A percentile compares a stretch with the other conserved stretches of the same genome.
phyloP scores from a whole-genome alignment of 768 basidiomycete genomes.

The Aureoboletus auriporus region DNA sequence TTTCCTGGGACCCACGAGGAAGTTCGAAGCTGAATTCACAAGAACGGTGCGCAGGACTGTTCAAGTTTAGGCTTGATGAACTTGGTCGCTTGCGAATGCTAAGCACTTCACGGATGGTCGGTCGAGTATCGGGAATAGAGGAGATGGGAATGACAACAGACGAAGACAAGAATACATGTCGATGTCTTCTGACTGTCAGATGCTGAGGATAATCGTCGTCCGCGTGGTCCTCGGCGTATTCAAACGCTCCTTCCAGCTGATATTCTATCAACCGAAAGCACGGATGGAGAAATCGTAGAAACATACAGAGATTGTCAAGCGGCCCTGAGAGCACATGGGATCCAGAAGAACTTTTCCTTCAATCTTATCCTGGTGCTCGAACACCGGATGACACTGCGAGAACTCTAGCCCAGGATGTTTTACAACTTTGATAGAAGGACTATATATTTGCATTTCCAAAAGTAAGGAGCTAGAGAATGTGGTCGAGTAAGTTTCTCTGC shows the following conservation, averaged over 20 bases:
- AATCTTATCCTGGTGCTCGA: slow-evolving; percentile 56
- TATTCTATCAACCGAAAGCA: slow-evolving; percentile 3
- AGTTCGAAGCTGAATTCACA: slow-evolving; percentile 54
- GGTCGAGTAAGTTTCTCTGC: slow-evolving; percentile 2
- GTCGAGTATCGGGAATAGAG: slow-evolving; percentile 17
- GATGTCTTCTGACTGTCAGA: slow-evolving; percentile 23
- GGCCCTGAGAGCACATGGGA: slow-evolving; percentile 44
- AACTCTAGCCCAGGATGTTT: slow-evolving; percentile 23
- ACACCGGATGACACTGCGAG: slow-evolving; percentile 43
- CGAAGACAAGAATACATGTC: slow-evolving; percentile 49
- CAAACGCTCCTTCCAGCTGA: slow-evolving; percentile 64
- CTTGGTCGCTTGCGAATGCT: slow-evolving; percentile 46
- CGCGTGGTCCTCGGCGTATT: slow-evolving; percentile 31
- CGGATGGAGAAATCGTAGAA: background rate
- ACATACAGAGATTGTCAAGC: slow-evolving; percentile 52
- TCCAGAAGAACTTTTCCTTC: slow-evolving; percentile 59
- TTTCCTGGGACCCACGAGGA: slow-evolving; percentile 51
- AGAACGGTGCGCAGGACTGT: slow-evolving; percentile 28
- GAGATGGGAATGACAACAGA: slow-evolving; percentile 42
- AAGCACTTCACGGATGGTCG: slow-evolving; percentile 30
- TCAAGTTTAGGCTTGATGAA: slow-evolving; percentile 30
- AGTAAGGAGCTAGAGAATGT: slow-evolving; percentile 41
- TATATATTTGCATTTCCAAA: slow-evolving; percentile 59
- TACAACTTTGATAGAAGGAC: slow-evolving; percentile 54
- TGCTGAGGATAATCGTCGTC: slow-evolving; percentile 18